A percentile compares a stretch with the other conserved stretches of the same genome.
phyloP scores from a whole-genome alignment of 2,329 filamentous ascomycete genomes.

The Nothophoma quercina region DNA sequence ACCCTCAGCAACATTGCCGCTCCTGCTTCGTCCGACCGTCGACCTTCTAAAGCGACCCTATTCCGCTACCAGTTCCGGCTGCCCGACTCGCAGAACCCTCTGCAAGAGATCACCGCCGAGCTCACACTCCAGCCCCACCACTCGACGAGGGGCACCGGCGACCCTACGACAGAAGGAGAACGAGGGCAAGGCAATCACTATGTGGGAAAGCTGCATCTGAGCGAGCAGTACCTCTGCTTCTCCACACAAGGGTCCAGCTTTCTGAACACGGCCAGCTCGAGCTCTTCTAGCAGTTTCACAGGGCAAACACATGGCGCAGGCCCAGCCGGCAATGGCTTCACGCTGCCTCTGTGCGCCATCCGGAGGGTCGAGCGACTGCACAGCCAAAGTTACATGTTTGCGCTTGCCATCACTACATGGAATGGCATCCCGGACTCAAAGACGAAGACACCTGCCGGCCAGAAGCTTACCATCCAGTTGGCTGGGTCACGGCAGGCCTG shows the following conservation, averaged over 20 bases:
- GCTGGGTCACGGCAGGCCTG: conserved; percentile 87
- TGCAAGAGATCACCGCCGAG: conserved; percentile 97
- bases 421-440: conserved; percentile 66
- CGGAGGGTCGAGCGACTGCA: conserved; percentile 90
- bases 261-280: conserved; percentile 77
- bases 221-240: conserved; percentile 95
- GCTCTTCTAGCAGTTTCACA: conserved; percentile 82
- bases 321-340: conserved; percentile 94
- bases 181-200: conserved; percentile 78
- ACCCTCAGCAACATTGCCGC: conserved; percentile 72
- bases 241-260: conserved; percentile 93
- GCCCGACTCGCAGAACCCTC: conserved; percentile 86
- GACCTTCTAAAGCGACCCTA: conserved; percentile 88
- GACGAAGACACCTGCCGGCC: conserved; percentile 63
- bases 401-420: conserved; percentile 94
- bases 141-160: conserved; percentile 54
- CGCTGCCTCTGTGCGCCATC: conserved; percentile 89
- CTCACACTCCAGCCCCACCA: conserved; percentile 80
- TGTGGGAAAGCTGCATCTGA: conserved; percentile 89
- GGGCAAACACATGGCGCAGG: conserved; percentile 93
- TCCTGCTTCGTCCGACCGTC: conserved; percentile 72
- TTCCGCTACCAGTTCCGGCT: conserved; percentile 98
- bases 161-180: conserved; percentile 53
- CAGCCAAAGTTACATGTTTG: conserved; percentile 90
- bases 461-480: conserved; percentile 90